These are phyloP conservation scores for Tuber aestivum DNA, from an alignment of 495 filamentous ascomycete species.

Conservation along the genomic window DNA sequence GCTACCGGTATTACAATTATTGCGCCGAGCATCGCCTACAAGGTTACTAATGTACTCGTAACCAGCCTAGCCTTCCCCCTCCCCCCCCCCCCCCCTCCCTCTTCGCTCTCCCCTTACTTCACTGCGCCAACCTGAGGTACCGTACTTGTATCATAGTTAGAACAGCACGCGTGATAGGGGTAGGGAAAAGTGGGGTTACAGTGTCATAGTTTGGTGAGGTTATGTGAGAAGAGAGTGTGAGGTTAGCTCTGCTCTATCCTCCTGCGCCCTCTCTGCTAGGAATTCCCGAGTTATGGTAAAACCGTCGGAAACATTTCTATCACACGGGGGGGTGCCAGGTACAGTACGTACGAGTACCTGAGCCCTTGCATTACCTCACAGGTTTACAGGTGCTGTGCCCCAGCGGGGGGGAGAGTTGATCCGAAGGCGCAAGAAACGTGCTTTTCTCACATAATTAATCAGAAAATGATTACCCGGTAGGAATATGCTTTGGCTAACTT, in stretches of 20 bases:
- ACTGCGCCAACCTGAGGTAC: neutral
- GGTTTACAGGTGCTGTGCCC: neutral
- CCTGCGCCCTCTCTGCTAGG: neutral
- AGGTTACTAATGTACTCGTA: neutral
- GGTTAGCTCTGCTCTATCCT: neutral
- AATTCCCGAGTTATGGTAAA: neutral
- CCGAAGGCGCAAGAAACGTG: neutral
- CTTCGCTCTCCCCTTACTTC: neutral
- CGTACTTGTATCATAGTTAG: no score
- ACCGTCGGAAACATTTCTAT: neutral
- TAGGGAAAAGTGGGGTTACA: neutral
- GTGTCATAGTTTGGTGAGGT: neutral
- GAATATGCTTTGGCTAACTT: neutral
- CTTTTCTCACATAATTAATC: conserved; percentile 2
- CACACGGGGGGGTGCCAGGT: neutral
- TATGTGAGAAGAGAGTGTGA: neutral
- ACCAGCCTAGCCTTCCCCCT: neutral
- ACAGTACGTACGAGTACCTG: neutral
- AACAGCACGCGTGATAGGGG: neutral
- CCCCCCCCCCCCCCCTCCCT: neutral
- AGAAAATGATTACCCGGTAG: neutral
- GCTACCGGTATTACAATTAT: neutral
- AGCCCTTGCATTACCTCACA: neutral
- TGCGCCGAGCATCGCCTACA: neutral
- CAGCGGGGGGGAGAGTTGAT: neutral